Evolutionary conservation across 495 filamentous ascomycete species (phyloP).

Genomic region (Tuber aestivum): DNA sequence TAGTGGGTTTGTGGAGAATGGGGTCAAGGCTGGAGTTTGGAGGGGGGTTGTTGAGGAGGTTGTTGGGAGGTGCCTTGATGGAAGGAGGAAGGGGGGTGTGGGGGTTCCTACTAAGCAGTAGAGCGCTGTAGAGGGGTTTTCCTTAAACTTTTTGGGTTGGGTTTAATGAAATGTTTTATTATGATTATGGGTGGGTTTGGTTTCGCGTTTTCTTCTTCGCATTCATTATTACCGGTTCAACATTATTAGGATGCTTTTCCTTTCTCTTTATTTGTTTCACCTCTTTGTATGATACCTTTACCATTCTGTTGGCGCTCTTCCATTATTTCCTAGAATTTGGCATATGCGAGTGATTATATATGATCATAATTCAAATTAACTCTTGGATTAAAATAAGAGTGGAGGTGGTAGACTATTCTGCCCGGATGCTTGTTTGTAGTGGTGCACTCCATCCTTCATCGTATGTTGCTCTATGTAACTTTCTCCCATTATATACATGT

Average conservation of each 20-base stretch:
- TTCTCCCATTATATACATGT: background rate
- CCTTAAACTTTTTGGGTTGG: background rate
- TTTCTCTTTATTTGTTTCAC: background rate
- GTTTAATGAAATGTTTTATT: background rate
- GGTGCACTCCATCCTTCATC: background rate
- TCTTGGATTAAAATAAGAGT: background rate
- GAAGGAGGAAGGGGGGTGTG: constrained; percentile 29
- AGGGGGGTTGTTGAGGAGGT: constrained; percentile 24
- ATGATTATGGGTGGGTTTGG: background rate
- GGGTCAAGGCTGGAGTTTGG: constrained; percentile 12
- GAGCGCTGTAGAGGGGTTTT: background rate
- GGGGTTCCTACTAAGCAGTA: constrained; percentile 32
- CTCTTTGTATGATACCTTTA: background rate
- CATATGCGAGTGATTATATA: background rate
- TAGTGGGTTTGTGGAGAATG: constrained; percentile 22
- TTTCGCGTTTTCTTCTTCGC: background rate
- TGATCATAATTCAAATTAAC: background rate
- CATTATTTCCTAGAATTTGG: background rate
- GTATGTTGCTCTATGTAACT: background rate
- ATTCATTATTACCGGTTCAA: background rate
- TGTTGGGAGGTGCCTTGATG: constrained; percentile 32
- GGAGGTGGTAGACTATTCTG: background rate
- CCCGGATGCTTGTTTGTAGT: background rate
- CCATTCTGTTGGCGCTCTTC: background rate
- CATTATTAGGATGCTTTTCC: background rate